These are phyloP conservation scores for Verticillium nonalfalfae DNA, from an alignment of 2,329 filamentous ascomycete genomes.

Conservation along the genomic window DNA sequence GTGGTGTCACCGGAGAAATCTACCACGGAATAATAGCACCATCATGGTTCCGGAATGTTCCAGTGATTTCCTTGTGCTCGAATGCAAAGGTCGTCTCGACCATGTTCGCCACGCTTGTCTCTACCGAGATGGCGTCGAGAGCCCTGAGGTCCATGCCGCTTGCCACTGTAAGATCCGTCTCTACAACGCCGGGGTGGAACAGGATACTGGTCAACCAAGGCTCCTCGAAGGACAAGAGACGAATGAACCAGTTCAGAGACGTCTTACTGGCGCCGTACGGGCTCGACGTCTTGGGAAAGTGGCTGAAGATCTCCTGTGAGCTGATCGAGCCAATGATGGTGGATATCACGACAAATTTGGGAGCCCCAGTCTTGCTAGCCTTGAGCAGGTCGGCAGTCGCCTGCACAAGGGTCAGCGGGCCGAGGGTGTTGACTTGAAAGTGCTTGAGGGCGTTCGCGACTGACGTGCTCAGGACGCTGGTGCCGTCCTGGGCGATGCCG, in stretches of 20 bases:
- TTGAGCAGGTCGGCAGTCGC: slow-evolving; percentile 19
- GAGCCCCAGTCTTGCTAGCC: slow-evolving; percentile 8
- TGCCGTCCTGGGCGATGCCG: no score
- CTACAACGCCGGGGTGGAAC: slow-evolving; percentile 20
- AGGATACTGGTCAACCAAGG: slow-evolving; percentile 23
- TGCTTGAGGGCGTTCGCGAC: slow-evolving; percentile 14
- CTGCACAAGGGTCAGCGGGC: slow-evolving; percentile 10
- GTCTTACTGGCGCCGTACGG: slow-evolving; percentile 39
- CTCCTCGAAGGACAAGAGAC: slow-evolving; percentile 23
- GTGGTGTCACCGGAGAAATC: not conserved
- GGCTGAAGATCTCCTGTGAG: slow-evolving; percentile 6
- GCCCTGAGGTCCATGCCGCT: not conserved
- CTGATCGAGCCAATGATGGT: slow-evolving; percentile 16
- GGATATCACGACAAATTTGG: slow-evolving; percentile 19
- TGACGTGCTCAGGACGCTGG: no score
- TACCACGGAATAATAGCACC: slow-evolving; percentile 7
- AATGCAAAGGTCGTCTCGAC: not conserved
- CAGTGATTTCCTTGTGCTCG: not conserved
- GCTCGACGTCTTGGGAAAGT: slow-evolving; percentile 13
- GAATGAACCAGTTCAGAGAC: slow-evolving; percentile 21
- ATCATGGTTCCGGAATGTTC: slow-evolving; percentile 8
- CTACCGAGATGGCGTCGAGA: slow-evolving; percentile 9
- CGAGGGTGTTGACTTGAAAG: slow-evolving; percentile 29
- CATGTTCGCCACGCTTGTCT: no score
- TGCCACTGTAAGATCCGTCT: not conserved